Evolutionary conservation across 495 filamentous ascomycete species (phyloP).

Genomic region (Hyphodiscus hymeniophilus): DNA sequence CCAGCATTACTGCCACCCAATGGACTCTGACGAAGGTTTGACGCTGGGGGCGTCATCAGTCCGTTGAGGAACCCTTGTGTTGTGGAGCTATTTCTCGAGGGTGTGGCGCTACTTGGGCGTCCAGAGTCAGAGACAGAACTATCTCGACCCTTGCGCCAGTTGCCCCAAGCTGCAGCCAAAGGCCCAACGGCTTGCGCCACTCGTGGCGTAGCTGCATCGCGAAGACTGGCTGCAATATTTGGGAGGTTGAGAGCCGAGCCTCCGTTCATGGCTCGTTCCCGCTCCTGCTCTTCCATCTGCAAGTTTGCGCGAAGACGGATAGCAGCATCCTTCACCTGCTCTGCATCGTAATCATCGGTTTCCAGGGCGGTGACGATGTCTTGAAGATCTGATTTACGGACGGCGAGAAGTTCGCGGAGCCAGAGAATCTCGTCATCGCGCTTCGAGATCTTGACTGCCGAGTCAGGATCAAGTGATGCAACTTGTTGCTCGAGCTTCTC

Average conservation of each 20-base stretch:
- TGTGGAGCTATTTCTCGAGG: constrained; percentile 53
- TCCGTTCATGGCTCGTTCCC: constrained; percentile 63
- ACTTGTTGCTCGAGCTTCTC: constrained; percentile 75
- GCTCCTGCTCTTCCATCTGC: constrained; percentile 95
- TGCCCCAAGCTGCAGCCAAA: constrained; percentile 77
- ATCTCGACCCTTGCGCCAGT: constrained; percentile 61
- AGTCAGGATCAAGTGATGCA: constrained; percentile 58
- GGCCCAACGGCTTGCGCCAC: constrained; percentile 71
- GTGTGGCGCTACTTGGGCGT: constrained; percentile 28
- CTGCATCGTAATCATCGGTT: constrained; percentile 61
- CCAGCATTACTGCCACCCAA: constrained; percentile 30
- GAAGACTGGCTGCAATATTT: constrained; percentile 44
- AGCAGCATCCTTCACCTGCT: constrained; percentile 75
- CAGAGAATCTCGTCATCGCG: constrained; percentile 90
- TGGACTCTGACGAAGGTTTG: constrained; percentile 24
- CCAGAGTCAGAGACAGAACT: constrained; percentile 27
- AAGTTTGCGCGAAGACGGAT: constrained; percentile 90
- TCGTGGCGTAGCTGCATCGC: constrained; percentile 61
- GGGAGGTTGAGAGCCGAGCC: constrained; percentile 43
- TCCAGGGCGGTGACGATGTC: constrained; percentile 81
- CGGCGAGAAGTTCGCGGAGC: constrained; percentile 87
- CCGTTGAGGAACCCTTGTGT: constrained; percentile 49
- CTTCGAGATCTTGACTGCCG: constrained; percentile 73
- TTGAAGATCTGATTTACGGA: constrained; percentile 81
- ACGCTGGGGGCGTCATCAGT: constrained; percentile 70